These are phyloP conservation scores for Deakozyma indianensis DNA, from an alignment of 805 yeast species.

Conservation along the genomic window DNA sequence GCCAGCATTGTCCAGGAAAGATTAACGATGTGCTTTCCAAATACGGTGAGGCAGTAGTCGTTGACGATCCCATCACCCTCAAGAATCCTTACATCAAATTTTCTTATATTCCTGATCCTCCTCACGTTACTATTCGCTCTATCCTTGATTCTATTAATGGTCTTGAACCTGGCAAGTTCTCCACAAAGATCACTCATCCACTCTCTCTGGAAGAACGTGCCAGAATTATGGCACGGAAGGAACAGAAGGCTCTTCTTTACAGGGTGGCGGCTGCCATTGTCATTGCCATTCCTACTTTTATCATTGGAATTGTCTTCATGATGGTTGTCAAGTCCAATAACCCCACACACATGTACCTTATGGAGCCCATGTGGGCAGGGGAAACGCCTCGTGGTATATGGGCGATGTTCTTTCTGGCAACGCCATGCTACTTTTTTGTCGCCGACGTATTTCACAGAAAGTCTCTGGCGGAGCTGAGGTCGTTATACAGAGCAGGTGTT, in stretches of 20 bases:
- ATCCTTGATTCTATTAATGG: constrained; percentile 36
- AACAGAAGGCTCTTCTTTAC: constrained; percentile 29
- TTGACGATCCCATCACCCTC: constrained; percentile 41
- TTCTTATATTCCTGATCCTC: constrained; percentile 48
- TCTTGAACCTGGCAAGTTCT: constrained; percentile 29
- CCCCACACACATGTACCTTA: constrained; percentile 36
- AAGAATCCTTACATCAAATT: constrained; percentile 44
- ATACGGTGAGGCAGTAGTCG: constrained; percentile 43
- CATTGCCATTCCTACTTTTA: constrained; percentile 51
- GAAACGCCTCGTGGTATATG: constrained; percentile 48
- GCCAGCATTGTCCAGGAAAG: constrained; percentile 52
- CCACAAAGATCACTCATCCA: constrained; percentile 39
- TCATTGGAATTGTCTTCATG: constrained; percentile 60
- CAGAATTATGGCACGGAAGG: constrained; percentile 31
- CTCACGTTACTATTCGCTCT: constrained; percentile 39
- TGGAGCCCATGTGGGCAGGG: constrained; percentile 49
- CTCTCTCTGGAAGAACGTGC: constrained; percentile 52
- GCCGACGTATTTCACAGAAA: constrained; percentile 61
- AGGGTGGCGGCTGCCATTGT: constrained; percentile 32
- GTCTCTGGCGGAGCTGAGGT: constrained; percentile 42
- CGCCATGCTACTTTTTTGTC: constrained; percentile 62
- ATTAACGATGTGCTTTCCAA: constrained; percentile 34
- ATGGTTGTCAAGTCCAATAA: constrained; percentile 30
- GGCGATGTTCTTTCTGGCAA: constrained; percentile 48
- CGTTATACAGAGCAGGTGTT: constrained; percentile 43